Evolutionary conservation across 805 yeast species (phyloP).

Genomic region (Naumovozyma castellii): DNA sequence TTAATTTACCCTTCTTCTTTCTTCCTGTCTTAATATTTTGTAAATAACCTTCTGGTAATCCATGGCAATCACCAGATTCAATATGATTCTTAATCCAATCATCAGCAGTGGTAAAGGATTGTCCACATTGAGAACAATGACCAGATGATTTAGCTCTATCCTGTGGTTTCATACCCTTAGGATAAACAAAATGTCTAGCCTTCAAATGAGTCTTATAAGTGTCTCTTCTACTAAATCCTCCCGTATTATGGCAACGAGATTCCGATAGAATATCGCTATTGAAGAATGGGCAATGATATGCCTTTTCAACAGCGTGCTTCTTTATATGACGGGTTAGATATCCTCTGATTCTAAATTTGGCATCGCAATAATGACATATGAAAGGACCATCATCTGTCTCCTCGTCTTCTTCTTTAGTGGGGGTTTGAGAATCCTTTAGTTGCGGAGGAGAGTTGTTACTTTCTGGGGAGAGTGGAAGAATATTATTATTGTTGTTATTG

Average conservation of each 20-base stretch:
- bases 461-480: slow-evolving; percentile 17
- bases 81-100: slow-evolving; percentile 78
- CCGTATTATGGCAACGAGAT: slow-evolving; percentile 33
- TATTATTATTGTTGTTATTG: slow-evolving; percentile 1
- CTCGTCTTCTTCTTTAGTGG: slow-evolving; percentile 1
- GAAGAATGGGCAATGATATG: slow-evolving; percentile 46
- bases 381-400: slow-evolving; percentile 22
- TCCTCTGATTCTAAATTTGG: slow-evolving; percentile 74
- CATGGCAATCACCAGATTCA: slow-evolving; percentile 63
- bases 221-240: slow-evolving; percentile 87
- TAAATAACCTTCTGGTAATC: slow-evolving; percentile 31
- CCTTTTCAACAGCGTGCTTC: slow-evolving; percentile 78
- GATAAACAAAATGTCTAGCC: slow-evolving; percentile 79
- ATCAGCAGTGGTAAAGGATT: slow-evolving; percentile 52
- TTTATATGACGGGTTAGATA: slow-evolving; percentile 85
- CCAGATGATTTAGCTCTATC: slow-evolving; percentile 63
- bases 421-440: slow-evolving; percentile 5
- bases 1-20: slow-evolving; percentile 20
- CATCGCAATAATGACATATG: slow-evolving; percentile 66
- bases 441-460: slow-evolving; percentile 15
- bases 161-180: slow-evolving; percentile 68
- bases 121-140: slow-evolving; percentile 71
- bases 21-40: slow-evolving; percentile 17
- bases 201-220: slow-evolving; percentile 88
- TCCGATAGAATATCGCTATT: slow-evolving; percentile 26